Evolutionary conservation across 257 asterid species (phyloP), one percentile per base, ranked within the genome.

Genomic region (Salvia hispanica): DNA sequence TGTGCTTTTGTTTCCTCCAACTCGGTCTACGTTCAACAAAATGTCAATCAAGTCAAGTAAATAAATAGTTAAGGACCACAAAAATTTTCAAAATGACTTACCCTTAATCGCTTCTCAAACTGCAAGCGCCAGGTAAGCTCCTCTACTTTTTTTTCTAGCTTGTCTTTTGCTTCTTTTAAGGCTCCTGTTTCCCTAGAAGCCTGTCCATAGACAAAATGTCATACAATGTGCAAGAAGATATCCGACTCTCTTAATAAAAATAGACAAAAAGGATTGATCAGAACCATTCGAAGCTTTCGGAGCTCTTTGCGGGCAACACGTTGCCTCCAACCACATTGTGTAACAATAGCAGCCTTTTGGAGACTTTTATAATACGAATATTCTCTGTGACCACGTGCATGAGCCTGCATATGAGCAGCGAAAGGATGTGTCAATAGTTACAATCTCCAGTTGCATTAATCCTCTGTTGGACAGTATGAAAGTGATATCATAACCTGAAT

Each of bases 91-190:
- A 55, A 74, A 47, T 31, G 50, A 18, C 79, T 16, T 81, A 94
- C 99, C 92, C 98, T 89, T 53, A 91, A 69, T 73, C 95, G 83
- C 82, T 89, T 94, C 88, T 94, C 98, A 71, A 94, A 86, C 84
- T 91, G 99, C 83, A 94, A 62, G 67, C 99, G 91, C 99, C 99
- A 94, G 11, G 99, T 84, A 52, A 94, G 96, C 78, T 94, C 99
- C 81, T 94, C 99, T 66, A 94, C 99, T 77, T 92, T 91, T 93
- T 91, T 94, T 81, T 94, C 99, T 51, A 92, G 84, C 89, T 87
- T 92, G 82, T 92, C 96, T 80, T 92, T 92, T 63, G 98, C 98
- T 85, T 89, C 90, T 79, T 89, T 89, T 63, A 92, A 85, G 78
- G 98, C 98, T 70, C 98, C 98, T 25, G 98, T 89, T 87, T 92